Conservation (phyloP, 1,284 basidiomycete genomes). For the Tilletia horrida region DNA sequence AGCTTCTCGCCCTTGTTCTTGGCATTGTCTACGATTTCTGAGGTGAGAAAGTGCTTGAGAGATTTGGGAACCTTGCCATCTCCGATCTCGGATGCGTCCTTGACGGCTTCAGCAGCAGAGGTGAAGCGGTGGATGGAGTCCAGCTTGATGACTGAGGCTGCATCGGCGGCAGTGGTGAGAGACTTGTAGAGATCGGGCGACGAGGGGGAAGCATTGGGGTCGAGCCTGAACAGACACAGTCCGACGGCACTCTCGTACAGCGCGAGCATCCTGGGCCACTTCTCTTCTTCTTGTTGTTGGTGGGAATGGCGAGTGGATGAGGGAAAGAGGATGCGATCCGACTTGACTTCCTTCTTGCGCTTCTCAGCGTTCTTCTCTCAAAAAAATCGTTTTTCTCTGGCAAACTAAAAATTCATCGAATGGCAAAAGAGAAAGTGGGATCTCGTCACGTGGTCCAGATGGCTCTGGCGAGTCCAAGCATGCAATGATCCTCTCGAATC, state of each 20-base stretch:
- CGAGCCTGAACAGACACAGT: conserved; percentile 18
- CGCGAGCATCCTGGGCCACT: neutral
- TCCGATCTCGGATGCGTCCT: conserved; percentile 89
- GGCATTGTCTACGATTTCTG: conserved; percentile 67
- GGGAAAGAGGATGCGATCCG: neutral
- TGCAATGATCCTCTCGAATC: no score
- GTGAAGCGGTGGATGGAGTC: conserved; percentile 94
- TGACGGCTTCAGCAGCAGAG: conserved; percentile 95
- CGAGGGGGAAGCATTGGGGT: conserved; percentile 30
- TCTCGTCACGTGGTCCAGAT: no score
- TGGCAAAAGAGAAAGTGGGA: no score
- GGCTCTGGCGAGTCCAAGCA: no score
- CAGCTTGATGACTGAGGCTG: conserved; percentile 76
- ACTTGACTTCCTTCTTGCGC: neutral
- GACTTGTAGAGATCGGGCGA: conserved; percentile 74
- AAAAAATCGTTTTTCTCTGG: no score
- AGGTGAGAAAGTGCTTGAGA: conserved; percentile 86
- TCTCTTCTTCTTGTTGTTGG: neutral
- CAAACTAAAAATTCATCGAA: no score
- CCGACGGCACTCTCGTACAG: conserved; percentile 17
- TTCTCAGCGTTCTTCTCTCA: no score
- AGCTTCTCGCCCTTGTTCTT: conserved; percentile 78
- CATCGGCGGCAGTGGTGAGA: conserved; percentile 84
- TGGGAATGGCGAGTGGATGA: neutral
- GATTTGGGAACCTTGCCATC: conserved; percentile 88